These are phyloP conservation scores for Hygrocybe coccinea DNA, from an alignment of 768 basidiomycete species.

Conservation along the genomic window DNA sequence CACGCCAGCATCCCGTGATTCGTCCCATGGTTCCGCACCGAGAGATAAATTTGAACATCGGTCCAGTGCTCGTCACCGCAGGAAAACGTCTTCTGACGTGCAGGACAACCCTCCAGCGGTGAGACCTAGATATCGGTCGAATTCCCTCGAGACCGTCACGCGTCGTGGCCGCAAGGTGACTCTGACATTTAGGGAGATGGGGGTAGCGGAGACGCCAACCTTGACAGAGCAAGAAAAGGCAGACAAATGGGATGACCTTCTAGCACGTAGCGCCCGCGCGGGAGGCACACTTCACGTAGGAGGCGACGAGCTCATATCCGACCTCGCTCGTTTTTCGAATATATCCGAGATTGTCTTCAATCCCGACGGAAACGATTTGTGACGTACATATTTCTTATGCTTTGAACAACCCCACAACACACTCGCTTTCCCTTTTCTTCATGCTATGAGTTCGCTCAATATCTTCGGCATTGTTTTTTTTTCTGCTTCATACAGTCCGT, in stretches of 20 bases:
- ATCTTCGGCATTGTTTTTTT: too few species aligned
- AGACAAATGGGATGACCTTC: slow-evolving; percentile 63
- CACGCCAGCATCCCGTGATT: background rate
- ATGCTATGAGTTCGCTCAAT: too few species aligned
- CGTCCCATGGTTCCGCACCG: background rate
- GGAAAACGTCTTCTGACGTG: background rate
- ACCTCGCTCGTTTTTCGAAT: slow-evolving; percentile 36
- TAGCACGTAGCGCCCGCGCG: slow-evolving; percentile 60
- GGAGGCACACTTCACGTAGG: slow-evolving; percentile 70
- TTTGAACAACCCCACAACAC: background rate
- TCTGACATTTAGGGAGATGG: slow-evolving; percentile 47
- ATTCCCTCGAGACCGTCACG: background rate
- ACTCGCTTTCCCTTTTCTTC: too few species aligned
- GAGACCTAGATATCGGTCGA: background rate
- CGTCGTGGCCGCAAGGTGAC: slow-evolving; percentile 19
- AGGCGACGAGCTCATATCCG: slow-evolving; percentile 41
- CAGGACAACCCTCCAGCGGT: background rate
- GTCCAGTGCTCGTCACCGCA: background rate
- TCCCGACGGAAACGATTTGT: background rate
- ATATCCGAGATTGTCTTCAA: background rate
- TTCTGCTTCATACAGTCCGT: too few species aligned
- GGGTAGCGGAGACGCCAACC: slow-evolving; percentile 29
- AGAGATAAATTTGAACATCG: background rate
- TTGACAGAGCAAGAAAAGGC: slow-evolving; percentile 68
- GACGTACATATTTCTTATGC: background rate